phyloP scores from a whole-genome alignment of 108 stramenopile genomes.

The Pseudonitzschia pungens region DNA sequence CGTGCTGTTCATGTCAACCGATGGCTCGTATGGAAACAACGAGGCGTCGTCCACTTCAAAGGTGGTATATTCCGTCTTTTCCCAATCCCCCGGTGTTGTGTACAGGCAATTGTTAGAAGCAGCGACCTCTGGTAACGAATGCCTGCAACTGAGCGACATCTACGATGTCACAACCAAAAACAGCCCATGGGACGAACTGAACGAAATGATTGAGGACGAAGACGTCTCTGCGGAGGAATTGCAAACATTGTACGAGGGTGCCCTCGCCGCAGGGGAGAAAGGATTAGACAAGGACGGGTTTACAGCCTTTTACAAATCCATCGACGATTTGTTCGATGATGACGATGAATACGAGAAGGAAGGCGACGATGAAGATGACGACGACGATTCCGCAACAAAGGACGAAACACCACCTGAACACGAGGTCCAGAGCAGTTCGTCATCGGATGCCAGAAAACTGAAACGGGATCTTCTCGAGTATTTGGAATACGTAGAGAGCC shows the following conservation, averaged over 20 bases:
- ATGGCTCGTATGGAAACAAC: no score
- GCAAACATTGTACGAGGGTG: neutral
- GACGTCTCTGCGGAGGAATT: neutral
- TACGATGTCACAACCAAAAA: neutral
- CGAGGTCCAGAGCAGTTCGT: no score
- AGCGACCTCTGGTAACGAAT: neutral
- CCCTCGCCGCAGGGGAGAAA: neutral
- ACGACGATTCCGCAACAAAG: neutral
- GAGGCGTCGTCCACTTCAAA: no score
- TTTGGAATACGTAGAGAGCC: neutral
- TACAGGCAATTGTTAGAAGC: neutral
- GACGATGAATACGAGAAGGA: constrained; percentile 9
- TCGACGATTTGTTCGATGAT: constrained; percentile 11
- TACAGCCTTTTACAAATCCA: neutral
- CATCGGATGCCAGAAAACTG: neutral
- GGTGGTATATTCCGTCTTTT: neutral
- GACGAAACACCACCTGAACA: no score
- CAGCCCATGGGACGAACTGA: neutral
- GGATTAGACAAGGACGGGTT: neutral
- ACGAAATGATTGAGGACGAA: neutral
- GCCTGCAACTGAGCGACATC: neutral
- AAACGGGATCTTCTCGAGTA: neutral
- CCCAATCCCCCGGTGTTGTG: neutral
- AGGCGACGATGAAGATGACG: neutral
- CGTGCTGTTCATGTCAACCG: neutral